These are phyloP conservation scores for Ceratocystis alfenasii DNA, from an alignment of 2,329 filamentous ascomycete genomes.

Conservation along the genomic window DNA sequence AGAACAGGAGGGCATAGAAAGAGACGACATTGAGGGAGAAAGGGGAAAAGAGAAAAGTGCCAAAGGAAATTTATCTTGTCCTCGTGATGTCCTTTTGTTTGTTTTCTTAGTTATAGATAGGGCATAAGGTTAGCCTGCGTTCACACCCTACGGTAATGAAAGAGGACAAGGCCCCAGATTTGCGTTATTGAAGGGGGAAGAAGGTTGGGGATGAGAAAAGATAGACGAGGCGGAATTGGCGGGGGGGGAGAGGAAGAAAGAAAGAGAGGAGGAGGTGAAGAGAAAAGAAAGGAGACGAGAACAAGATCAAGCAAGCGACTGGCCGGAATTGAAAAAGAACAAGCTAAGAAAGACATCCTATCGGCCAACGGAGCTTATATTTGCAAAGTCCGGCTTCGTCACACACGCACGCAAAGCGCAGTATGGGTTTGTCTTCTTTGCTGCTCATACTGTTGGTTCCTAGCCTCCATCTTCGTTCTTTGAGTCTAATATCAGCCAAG, in stretches of 20 bases:
- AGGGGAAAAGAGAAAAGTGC: conserved; percentile 2
- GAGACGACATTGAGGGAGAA: background rate
- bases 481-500: background rate
- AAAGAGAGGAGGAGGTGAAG: background rate
- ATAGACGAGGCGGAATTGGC: background rate
- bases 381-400: background rate
- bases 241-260: background rate
- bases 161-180: background rate
- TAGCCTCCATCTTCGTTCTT: background rate
- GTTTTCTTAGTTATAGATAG: background rate
- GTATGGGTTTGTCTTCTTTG: background rate
- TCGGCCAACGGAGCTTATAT: background rate
- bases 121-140: background rate
- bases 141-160: background rate
- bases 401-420: background rate
- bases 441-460: background rate
- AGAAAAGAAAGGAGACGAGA: background rate
- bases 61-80: conserved; percentile 1
- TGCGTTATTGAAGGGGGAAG: background rate
- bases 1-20: background rate
- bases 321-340: background rate
- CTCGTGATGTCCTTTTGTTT: conserved; percentile 8
- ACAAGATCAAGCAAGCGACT: background rate
- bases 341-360: background rate
- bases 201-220: background rate